A percentile compares a stretch with the other conserved stretches of the same genome.
Evolutionary conservation across 2,329 filamentous ascomycete species (phyloP).

Genomic region (Aspergillus spinulosporus): DNA sequence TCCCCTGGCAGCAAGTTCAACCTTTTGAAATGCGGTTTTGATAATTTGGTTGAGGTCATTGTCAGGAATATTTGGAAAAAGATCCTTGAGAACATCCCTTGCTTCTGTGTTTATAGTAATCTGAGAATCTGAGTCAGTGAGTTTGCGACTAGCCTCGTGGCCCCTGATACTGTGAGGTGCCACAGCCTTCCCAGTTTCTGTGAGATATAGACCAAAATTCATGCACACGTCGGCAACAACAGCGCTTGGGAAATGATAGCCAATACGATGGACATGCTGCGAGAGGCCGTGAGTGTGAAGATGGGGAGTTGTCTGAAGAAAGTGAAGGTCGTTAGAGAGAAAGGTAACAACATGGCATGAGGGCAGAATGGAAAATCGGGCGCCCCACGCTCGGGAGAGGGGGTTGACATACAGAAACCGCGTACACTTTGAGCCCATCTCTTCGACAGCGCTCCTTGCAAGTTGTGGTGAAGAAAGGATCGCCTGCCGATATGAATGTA

Average conservation of each 20-base stretch:
- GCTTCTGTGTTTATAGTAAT: slow-evolving; percentile 58
- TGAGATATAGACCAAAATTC: slow-evolving; percentile 48
- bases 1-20: slow-evolving; percentile 28
- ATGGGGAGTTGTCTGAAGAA: slow-evolving; percentile 50
- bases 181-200: slow-evolving; percentile 49
- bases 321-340: slow-evolving; percentile 16
- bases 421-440: slow-evolving; percentile 55
- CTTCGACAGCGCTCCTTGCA: slow-evolving; percentile 62
- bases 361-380: not conserved
- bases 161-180: slow-evolving; percentile 33
- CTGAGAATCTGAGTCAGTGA: slow-evolving; percentile 37
- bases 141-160: slow-evolving; percentile 26
- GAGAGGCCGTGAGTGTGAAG: slow-evolving; percentile 55
- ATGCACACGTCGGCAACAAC: slow-evolving; percentile 59
- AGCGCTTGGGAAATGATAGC: slow-evolving; percentile 64
- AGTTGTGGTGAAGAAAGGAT: slow-evolving; percentile 58
- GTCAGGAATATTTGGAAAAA: slow-evolving; percentile 64
- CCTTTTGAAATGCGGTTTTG: slow-evolving; percentile 61
- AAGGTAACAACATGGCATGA: slow-evolving; percentile 15
- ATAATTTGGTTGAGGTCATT: slow-evolving; percentile 59
- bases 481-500: slow-evolving; percentile 61
- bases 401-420: slow-evolving; percentile 58
- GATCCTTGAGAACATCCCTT: slow-evolving; percentile 58
- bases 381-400: too few relatives aligned
- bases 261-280: slow-evolving; percentile 62